Base-by-base conservation (phyloP, 768 basidiomycete genomes). In the Amanita thiersii region DNA sequence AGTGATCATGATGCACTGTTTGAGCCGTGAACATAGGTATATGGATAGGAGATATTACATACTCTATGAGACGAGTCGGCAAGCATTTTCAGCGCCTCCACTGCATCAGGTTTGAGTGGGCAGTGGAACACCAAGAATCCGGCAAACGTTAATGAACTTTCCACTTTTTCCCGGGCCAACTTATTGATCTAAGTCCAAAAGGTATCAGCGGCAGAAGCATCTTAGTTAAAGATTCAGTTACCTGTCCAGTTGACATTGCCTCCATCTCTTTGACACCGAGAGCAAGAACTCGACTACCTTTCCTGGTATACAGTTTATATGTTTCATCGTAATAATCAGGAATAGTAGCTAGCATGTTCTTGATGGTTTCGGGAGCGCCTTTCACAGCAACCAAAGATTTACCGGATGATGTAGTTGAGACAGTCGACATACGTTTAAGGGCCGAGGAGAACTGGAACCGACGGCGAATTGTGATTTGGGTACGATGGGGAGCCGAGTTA, bases 51-150 rank as follows among this genome's bases (percentile, higher is more conserved):
- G 12, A 24, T 6, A 5, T 19, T 6, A 73, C 88, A 37, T 66
- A 96, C 93, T 28, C 96, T 77, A 62, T 99, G 96, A 0, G 92
- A 96, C 5, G 94, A 90, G 55, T 98, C 94, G 2, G 85, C 81
- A 40, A 99, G 69, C 89, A 94, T 94, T 61, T 86, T 90, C 44
- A 99, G 72, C 0, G 87, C 76, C 47, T 84, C 79, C 8, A 98
- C 72, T 1, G 96, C 96, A 58, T 99, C 96, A 11, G 77, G 61
- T 62, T 99, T 99, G 49, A 99, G 75, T 2, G 96, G 96, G 56
- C 93, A 98, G 56, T 97, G 93, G 79, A 99, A 99, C 15, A 99
- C 91, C 46, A 99, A 68, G 70, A 99, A 99, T 5, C 96, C 96
- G n/a, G 78, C 90, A 53, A 99, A 99, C 2, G 57, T 65, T 34